Conservation (phyloP, 192 early-diverging fungal species). For the Coemansia sp. region DNA sequence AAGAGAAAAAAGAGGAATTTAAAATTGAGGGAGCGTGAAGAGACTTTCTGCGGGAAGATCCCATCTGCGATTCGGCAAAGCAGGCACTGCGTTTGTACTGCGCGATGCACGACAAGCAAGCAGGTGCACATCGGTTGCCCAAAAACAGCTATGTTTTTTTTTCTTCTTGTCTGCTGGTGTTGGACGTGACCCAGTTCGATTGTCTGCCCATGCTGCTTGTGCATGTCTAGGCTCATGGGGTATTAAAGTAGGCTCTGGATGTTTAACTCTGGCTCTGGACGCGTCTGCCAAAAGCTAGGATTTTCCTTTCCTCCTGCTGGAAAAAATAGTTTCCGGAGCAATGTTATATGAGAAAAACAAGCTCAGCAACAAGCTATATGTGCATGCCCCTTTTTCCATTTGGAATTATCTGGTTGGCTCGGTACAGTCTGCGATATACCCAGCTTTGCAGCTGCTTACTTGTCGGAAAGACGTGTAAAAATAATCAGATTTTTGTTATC, state of each 20-base stretch:
- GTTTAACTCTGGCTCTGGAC: neutral
- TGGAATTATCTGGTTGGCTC: neutral
- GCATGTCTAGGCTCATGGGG: neutral
- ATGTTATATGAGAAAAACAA: neutral
- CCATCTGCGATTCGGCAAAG: neutral
- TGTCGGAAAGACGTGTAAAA: too few relatives aligned
- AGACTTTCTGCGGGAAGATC: neutral
- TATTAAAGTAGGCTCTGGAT: neutral
- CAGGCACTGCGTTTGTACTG: neutral
- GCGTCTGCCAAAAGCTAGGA: neutral
- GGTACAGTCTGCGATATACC: neutral
- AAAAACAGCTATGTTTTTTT: conserved; percentile 1
- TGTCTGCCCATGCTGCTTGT: neutral
- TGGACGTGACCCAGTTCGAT: neutral
- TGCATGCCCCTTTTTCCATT: neutral
- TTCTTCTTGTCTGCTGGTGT: neutral
- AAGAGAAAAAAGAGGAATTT: neutral
- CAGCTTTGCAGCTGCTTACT: too few relatives aligned
- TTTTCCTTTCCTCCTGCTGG: neutral
- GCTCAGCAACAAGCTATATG: neutral
- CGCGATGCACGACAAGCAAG: neutral
- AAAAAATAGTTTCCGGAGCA: neutral
- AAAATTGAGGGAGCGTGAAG: neutral
- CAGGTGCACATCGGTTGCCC: neutral
- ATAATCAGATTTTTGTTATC: too few relatives aligned